Base-by-base conservation (phyloP, 768 basidiomycete species). In the Tephrocybe sp. region DNA sequence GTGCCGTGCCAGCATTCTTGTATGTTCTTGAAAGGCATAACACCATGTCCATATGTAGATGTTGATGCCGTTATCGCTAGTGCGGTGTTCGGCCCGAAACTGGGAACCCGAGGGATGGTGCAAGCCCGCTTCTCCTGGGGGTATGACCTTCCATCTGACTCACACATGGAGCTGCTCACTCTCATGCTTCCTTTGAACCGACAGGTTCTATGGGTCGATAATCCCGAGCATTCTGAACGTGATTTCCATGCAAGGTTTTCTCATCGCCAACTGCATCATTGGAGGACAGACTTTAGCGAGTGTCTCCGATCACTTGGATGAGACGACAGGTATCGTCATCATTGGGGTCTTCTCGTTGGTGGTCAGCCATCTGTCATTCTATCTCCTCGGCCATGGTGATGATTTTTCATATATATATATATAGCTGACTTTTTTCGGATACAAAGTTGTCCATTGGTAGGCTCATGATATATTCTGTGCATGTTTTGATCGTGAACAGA, bases 71-170 rank as follows among this genome's bases (percentile, higher is more conserved):
- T 34, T 41, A 51, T 9, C 32, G 20, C 17, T 44, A 77, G 77
- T 49, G 72, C 71, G n/a, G 82, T 84, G 3, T 90, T 88, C 69
- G 89, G 91, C 10, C 88, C 91, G 0, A 85, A 83, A 63, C 71
- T 88, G 0, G 91, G 91, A n/a, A 79, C 86, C 61, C 76, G 90
- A 17, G 86, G 86, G 49, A 89, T 93, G 88, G 81, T 90, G 20
- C 78, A 83, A 53, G 81, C 86, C 61, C 57, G 56, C n/a, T 65
- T 63, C 50, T 57, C 68, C 20, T 67, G 63, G 63, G 65, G 66
- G 67, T 70, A 46, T 60, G 58, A 41, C 26, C 25, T 20, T 47
- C 15, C 25, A 54, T 25, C 42, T 47, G 36, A 48, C 39, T 38
- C 33, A 50, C 8, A 41, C 20, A 44, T 17, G 26, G n/a, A 41